Evolutionary conservation across 2,329 filamentous ascomycete species (phyloP), one percentile per base, ranked within the genome.

Genomic region (Neoarthrinium moseri): DNA sequence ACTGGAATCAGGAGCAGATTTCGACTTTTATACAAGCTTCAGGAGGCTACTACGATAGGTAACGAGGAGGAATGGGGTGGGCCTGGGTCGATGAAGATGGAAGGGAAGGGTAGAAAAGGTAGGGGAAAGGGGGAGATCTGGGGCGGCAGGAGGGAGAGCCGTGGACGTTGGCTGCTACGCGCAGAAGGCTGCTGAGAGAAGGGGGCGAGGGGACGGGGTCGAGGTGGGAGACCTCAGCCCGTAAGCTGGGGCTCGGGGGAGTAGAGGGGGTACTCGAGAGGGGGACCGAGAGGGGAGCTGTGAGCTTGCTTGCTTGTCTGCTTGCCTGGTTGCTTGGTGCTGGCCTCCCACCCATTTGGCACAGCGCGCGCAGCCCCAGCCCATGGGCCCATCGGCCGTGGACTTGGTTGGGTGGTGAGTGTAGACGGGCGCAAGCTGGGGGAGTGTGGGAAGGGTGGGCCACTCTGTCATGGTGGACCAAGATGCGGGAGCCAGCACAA

Each of bases 81-180:
- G 50, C 53, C 47, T 35, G 39, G 33, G 40, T 43, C 39, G 36
- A 41, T 48, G 48, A 39, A 32, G 34, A 35, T 17, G 45, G 40
- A 47, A 47, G 53, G 52, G 56, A 54, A 51, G 51, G 48, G 51
- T 48, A 17, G 29, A 46, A 49, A 42, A 18, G 27, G 35, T 17
- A 24, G 30, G 20, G 26, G 43, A 17, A 38, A 51, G 38, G 43
- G 39, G 39, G 37, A 54, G 47, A 51, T 48, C 48, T 43, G 46
- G 42, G 40, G 47, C 51, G 47, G 46, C 45, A 50, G 46, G 45
- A 53, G 54, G 52, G 49, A 55, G 56, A 46, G 57, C n/a, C n/a
- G n/a, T n/a, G n/a, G 45, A 48, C 45, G 53, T 50, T 56, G 54
- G 57, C 51, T 54, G 58, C 54, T 54, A 56, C 53, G 55, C 51